A percentile compares a stretch with the other conserved stretches of the same genome.
These are phyloP conservation scores for Tremella mesenterica DNA, from an alignment of 768 basidiomycete genomes.

Conservation along the genomic window DNA sequence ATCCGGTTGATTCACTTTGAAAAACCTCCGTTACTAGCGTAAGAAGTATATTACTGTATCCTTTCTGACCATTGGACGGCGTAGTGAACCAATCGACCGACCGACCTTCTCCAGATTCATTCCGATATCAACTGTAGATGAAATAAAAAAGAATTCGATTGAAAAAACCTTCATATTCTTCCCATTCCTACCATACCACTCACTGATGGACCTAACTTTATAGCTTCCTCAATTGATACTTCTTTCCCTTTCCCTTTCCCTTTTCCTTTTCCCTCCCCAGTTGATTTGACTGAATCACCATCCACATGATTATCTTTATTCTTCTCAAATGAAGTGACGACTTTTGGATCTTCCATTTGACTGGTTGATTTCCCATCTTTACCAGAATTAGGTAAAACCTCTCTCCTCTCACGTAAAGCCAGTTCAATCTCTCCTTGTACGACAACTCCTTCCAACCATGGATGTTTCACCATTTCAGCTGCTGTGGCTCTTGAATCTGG, in stretches of 20 bases:
- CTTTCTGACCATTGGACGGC: no score
- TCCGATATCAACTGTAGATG: no score
- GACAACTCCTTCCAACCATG: constrained; percentile 73
- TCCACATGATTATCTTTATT: no score
- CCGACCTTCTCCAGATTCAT: no score
- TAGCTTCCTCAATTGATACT: constrained; percentile 27
- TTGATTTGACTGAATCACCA: neutral
- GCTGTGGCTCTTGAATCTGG: constrained; percentile 85
- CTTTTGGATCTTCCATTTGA: no score
- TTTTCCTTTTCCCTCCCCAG: constrained; percentile 1
- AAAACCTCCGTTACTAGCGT: no score
- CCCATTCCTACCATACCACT: constrained; percentile 40
- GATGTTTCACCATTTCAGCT: constrained; percentile 71
- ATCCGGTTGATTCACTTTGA: no score
- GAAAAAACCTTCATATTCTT: constrained; percentile 27
- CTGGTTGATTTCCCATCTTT: neutral
- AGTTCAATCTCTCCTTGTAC: constrained; percentile 82
- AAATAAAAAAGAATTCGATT: no score
- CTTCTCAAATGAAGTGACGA: no score
- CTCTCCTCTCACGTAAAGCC: constrained; percentile 19
- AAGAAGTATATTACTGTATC: no score
- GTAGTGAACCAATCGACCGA: no score
- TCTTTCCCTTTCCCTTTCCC: constrained; percentile 8
- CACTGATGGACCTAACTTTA: constrained; percentile 31
- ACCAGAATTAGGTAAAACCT: neutral